Conservation (phyloP, 257 asterid species). For the Osmanthus fragrans region DNA sequence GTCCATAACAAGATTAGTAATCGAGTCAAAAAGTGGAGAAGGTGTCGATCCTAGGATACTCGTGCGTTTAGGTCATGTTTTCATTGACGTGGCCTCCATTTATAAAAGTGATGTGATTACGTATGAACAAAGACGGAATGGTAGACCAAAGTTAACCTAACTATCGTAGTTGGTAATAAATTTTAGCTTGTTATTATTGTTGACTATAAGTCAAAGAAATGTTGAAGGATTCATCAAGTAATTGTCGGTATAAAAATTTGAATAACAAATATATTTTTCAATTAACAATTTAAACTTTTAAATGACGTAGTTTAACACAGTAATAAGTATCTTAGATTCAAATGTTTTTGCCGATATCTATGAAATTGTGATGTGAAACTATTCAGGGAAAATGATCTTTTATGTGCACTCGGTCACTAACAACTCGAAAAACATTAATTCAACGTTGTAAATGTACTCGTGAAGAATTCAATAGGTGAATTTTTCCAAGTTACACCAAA, state of each 20-base stretch:
- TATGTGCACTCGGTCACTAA: too few relatives aligned
- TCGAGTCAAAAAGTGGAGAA: not conserved
- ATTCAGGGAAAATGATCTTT: not conserved
- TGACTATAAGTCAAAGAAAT: not conserved
- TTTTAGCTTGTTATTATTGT: not conserved
- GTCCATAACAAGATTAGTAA: slow-evolving; percentile 3
- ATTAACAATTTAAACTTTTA: not conserved
- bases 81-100: not conserved
- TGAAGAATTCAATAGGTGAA: not conserved
- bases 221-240: not conserved
- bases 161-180: not conserved
- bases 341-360: not conserved
- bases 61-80: not conserved
- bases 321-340: not conserved
- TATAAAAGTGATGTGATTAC: not conserved
- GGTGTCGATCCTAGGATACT: not conserved
- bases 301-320: not conserved
- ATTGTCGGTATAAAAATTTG: not conserved
- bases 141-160: not conserved
- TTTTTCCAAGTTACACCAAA: not conserved
- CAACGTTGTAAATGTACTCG: too few relatives aligned
- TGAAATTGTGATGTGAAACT: not conserved
- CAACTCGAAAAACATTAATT: too few relatives aligned
- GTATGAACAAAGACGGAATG: not conserved
- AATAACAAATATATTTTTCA: not conserved